Evolutionary conservation across 192 early-diverging fungal species (phyloP), one percentile per base, ranked within the genome.

Genomic region (Coemansia sp.): DNA sequence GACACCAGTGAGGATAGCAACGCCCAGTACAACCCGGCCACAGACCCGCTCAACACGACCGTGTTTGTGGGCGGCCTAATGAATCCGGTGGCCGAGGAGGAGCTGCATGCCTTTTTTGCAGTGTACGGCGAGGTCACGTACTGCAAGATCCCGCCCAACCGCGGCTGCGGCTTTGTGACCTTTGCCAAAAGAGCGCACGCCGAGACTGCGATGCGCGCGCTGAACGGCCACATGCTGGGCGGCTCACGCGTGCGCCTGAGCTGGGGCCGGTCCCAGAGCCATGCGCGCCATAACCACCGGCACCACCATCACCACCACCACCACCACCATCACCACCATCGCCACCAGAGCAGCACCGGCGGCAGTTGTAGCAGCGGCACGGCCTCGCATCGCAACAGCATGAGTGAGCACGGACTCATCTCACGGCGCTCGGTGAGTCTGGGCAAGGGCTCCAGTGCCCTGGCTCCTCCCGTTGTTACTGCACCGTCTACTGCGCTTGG

Each of bases 61-160:
- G 91, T 98, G 24, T 98, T 98, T 79, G 92, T 98, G 19, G 96
- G 96, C 18, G 94, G 94, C 4, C 72, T 98, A 34, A 87, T 81
- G 33, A 79, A 87, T 26, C 78, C 83, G 7, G 85, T 90, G n/a
- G 79, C 80, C 20, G 94, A 97, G 58, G 88, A 93, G 40, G 93
- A 97, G 43, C 79, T 98, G 48, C 64, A 81, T 27, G 80, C 82
- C 5, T 81, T 83, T 55, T 98, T 98, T 70, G 69, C 81, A 11
- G 80, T 81, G 26, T 95, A 92, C 80, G 96, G 96, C 26, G 91
- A 91, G 27, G 94, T 98, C 39, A 81, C 81, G 0, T 90, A 95
- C 73, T 87, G 91, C 55, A 95, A 95, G 67, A 95, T 98, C 48
- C 94, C 96, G 28, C 82, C 86, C 13, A 91, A 92, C 42, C 94